A percentile compares a stretch with the other conserved stretches of the same genome.
phyloP scores from a whole-genome alignment of 208 protist genomes.

The Trypanosoma mega region DNA sequence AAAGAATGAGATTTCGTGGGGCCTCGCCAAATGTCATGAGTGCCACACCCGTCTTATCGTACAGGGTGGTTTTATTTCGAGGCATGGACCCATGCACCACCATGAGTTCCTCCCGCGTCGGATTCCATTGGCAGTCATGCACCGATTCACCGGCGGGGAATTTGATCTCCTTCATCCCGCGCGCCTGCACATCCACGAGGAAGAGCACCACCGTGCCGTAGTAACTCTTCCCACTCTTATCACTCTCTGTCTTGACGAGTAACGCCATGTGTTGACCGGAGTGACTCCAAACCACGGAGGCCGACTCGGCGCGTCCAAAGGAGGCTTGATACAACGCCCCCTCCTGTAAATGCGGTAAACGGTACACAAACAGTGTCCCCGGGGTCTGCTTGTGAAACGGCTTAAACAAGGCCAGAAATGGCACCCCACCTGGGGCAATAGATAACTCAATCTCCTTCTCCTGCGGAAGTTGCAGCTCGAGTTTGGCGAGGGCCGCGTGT shows the following conservation, averaged over 20 bases:
- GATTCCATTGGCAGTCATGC: conserved; percentile 88
- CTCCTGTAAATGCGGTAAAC: conserved; percentile 70
- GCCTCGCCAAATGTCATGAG: conserved; percentile 85
- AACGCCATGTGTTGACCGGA: conserved; percentile 68
- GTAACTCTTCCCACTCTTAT: conserved; percentile 86
- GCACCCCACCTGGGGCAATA: conserved; percentile 43
- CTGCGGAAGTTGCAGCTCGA: conserved; percentile 75
- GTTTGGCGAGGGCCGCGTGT: conserved; percentile 43
- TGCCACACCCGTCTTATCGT: conserved; percentile 69
- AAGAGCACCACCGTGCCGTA: conserved; percentile 82
- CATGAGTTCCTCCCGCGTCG: conserved; percentile 74
- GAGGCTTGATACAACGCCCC: conserved; percentile 55
- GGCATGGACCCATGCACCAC: conserved; percentile 90
- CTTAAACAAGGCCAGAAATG: conserved; percentile 80
- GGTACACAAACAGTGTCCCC: conserved; percentile 62
- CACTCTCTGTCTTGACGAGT: conserved; percentile 77
- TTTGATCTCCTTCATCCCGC: conserved; percentile 62
- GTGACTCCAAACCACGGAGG: conserved; percentile 58
- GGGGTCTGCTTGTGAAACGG: conserved; percentile 78
- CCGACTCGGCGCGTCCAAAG: conserved; percentile 74
- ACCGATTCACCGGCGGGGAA: conserved; percentile 74
- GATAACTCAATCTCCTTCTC: conserved; percentile 80
- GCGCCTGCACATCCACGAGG: conserved; percentile 71
- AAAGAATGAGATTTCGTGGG: conserved; percentile 80
- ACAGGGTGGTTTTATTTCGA: conserved; percentile 87